Conservation (phyloP, 2,329 filamentous ascomycete species). For the Penicillium sp. region DNA sequence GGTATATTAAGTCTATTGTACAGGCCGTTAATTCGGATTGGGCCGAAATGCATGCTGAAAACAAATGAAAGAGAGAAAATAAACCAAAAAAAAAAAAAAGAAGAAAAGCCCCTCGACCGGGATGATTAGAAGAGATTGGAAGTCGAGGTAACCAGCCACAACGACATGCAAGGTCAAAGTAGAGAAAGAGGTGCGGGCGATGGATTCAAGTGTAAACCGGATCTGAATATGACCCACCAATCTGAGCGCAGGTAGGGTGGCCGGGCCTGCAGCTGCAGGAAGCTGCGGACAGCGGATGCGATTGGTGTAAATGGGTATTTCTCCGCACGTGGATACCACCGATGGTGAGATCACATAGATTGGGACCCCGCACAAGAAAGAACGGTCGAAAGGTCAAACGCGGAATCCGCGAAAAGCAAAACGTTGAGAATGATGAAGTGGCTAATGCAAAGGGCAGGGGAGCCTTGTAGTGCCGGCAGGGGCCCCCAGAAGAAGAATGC, state of each 20-base stretch:
- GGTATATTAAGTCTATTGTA: conserved; percentile 41
- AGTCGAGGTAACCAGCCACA: conserved; percentile 11
- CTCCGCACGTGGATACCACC: background rate
- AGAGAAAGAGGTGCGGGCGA: background rate
- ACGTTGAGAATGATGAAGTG: conserved; percentile 6
- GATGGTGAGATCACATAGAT: conserved; percentile 1
- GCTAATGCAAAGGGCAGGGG: conserved; percentile 14
- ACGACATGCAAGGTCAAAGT: conserved; percentile 15
- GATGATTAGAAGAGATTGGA: conserved; percentile 11
- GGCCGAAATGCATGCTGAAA: conserved; percentile 8
- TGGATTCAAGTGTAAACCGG: background rate
- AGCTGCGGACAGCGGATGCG: background rate
- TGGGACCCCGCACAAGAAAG: conserved; percentile 7
- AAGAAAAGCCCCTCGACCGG: background rate
- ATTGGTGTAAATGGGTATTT: background rate
- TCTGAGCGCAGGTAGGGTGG: background rate
- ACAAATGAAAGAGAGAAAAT: conserved; percentile 3
- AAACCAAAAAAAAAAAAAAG: conserved; percentile 8
- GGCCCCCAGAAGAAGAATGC: conserved; percentile 1
- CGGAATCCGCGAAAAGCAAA: conserved; percentile 9
- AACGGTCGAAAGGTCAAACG: conserved; percentile 6
- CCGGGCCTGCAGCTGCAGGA: background rate
- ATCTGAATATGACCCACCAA: background rate
- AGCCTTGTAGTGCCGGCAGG: conserved; percentile 18
- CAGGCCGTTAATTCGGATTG: conserved; percentile 24